phyloP scores from a whole-genome alignment of 2,329 filamentous ascomycete species.

The Colletotrichum spaethianum region DNA sequence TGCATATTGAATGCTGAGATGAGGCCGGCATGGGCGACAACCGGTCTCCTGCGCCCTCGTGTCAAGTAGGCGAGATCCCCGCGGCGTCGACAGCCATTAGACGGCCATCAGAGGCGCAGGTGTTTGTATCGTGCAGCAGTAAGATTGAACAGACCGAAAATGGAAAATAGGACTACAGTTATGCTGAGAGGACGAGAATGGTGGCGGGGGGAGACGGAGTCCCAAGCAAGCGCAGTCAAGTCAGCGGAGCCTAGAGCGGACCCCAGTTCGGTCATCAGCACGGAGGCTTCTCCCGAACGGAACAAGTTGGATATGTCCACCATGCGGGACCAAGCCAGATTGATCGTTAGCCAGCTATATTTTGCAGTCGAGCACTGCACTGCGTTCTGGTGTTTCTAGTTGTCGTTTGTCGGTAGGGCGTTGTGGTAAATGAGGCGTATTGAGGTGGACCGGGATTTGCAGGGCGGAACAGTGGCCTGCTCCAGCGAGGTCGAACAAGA shows the following conservation, averaged over 20 bases:
- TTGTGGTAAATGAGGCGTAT: neutral
- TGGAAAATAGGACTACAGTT: neutral
- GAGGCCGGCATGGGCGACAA: neutral
- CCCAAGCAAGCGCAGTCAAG: neutral
- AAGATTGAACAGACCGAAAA: neutral
- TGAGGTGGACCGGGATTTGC: neutral
- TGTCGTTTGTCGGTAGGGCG: neutral
- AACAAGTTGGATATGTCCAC: slow-evolving; percentile 25
- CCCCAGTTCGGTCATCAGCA: neutral
- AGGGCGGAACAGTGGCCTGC: neutral
- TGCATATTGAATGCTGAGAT: neutral
- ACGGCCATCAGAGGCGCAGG: neutral
- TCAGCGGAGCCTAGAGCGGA: neutral
- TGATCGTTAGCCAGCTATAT: no score
- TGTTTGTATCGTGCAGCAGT: neutral
- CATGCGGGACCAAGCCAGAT: neutral
- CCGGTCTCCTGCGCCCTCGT: no score
- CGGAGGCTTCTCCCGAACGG: slow-evolving; percentile 19
- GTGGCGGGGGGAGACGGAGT: neutral
- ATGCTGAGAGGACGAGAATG: neutral
- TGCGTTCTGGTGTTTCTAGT: neutral
- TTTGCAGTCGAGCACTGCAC: neutral
- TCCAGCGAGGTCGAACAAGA: neutral
- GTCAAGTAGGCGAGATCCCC: slow-evolving; percentile 17
- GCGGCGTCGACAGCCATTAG: neutral